Evolutionary conservation across 2,329 filamentous ascomycete species (phyloP), one percentile per base, ranked within the genome.

Genomic region (Botrytis medusae): DNA sequence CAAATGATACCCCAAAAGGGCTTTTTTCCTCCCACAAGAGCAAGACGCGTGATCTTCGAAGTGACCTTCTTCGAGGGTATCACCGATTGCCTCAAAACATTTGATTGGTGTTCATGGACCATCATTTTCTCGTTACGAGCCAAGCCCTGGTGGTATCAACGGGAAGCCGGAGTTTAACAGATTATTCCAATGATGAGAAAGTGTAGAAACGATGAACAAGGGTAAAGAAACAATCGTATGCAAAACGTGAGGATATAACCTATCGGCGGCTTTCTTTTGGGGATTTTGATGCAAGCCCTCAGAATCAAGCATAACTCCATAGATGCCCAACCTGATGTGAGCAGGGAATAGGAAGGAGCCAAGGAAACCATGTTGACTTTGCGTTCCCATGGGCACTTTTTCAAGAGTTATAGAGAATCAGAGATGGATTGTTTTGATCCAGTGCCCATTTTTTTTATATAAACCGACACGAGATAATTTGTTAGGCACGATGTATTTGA

Each of bases 31-130:
- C 48, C 48, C 65, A 68, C 51, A 70, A 74, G 73, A 74, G 68
- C 60, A 61, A 72, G 46, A 73, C 75, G 72, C 76, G 75, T 77
- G 75, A 76, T 69, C 63, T 63, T 67, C 67, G 34, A 67, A 74
- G 71, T 60, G 54, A 62, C 64, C 74, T 32, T 54, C 40, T 60
- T 71, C 46, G 44, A 72, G 71, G 61, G 62, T 20, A 73, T 63
- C 42, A 29, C 29, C 57, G 76, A 75, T 78, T 79, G 78, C 78
- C 78, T 78, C 77, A 79, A 73, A 65, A 74, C 69, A n/a, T 69
- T 74, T 76, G 78, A 79, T 78, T 78, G 78, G 78, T 69, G 73
- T 75, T 75, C 44, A 54, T 40, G 44, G 74, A 42, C 65, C 65
- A 68, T 57, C 48, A 76, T 70, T 73, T 68, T 62, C 57, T 69